A percentile compares a stretch with the other conserved stretches of the same genome.
phyloP scores from a whole-genome alignment of 352 stramenopile genomes.

The Peronospora destructor region DNA sequence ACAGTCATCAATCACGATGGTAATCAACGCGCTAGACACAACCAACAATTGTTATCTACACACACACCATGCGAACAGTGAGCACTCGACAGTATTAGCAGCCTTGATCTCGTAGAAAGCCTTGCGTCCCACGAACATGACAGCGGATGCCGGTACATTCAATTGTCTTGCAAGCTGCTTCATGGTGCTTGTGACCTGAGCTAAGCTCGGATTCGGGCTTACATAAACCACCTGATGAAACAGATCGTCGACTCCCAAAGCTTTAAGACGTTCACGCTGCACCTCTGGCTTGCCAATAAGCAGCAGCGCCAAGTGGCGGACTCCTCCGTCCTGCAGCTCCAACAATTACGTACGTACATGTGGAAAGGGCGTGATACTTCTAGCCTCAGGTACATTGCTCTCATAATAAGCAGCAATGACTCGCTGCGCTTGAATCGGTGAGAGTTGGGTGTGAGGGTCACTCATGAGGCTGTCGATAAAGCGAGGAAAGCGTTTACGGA shows the following conservation, averaged over 20 bases:
- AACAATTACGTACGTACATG: conserved; percentile 45
- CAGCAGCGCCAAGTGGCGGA: conserved; percentile 58
- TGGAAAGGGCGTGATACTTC: conserved; percentile 58
- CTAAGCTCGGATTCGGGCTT: conserved; percentile 52
- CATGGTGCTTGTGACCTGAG: conserved; percentile 64
- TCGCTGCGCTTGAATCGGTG: conserved; percentile 36
- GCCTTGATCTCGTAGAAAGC: conserved; percentile 86
- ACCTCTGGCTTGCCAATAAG: conserved; percentile 71
- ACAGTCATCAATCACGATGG: conserved; percentile 1
- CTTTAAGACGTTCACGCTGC: conserved; percentile 64
- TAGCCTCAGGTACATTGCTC: conserved; percentile 65
- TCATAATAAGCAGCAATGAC: conserved; percentile 76
- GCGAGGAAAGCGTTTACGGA: conserved; percentile 76
- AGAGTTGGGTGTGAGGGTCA: conserved; percentile 32
- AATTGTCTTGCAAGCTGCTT: conserved; percentile 56
- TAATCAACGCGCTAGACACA: conserved; percentile 3
- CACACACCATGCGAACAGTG: conserved; percentile 65
- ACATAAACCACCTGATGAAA: conserved; percentile 67
- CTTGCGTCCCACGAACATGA: conserved; percentile 78
- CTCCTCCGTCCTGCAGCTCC: conserved; percentile 39
- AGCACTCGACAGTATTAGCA: conserved; percentile 70
- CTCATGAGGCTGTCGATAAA: conserved; percentile 74
- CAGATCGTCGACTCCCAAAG: conserved; percentile 53
- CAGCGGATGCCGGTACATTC: conserved; percentile 59
- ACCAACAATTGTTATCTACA: neutral